Evolutionary conservation across 192 early-diverging fungal species (phyloP), one percentile per base, ranked within the genome.

Genomic region (Coemansia sp.): DNA sequence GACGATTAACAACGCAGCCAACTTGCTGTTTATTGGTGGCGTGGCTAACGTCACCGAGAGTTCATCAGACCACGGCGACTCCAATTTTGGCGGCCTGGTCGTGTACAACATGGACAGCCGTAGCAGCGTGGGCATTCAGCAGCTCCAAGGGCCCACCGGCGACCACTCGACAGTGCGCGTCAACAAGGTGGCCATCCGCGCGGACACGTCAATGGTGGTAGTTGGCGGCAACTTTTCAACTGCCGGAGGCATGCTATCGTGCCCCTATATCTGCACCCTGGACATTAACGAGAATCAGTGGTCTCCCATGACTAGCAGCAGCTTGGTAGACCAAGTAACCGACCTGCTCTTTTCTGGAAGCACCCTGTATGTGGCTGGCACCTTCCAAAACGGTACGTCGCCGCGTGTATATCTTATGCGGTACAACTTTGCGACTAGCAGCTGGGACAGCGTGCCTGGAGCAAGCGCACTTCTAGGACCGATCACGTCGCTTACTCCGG

Each of bases 1-100:
- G 68, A 62, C 76, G 9, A 67, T 92, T 41, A 76, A 76, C 43
- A 77, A 87, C 9, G 76, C 79, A 24, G 74, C 88, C 36, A 79
- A 88, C 64, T 47, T 82, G 43, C 79, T 91, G 43, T 87, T 87
- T 62, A 79, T 90, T 33, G 88, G 88, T 49, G 88, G 90, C 24
- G 68, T 68, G 18, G 84, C 88, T 33, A 79, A 72, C 47, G 62
- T 71, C 8, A 71, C 70, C n/a, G 33, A 65, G n/a, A 43, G 46
- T 11, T 16, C 69, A 3, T 66, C 64, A 0, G 39, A 13, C n/a
- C 24, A 66, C 11, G 61, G 44, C 20, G 39, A 33, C 0, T 58
- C 62, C 27, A 63, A 69, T 5, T 85, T 85, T 43, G 76, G 66
- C 58, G 85, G 88, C 18, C 80, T 90, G 12, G 64, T 79, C 2